phyloP scores from a whole-genome alignment of 2,329 filamentous ascomycete species.

The Aspergillus ochraceoroseus region DNA sequence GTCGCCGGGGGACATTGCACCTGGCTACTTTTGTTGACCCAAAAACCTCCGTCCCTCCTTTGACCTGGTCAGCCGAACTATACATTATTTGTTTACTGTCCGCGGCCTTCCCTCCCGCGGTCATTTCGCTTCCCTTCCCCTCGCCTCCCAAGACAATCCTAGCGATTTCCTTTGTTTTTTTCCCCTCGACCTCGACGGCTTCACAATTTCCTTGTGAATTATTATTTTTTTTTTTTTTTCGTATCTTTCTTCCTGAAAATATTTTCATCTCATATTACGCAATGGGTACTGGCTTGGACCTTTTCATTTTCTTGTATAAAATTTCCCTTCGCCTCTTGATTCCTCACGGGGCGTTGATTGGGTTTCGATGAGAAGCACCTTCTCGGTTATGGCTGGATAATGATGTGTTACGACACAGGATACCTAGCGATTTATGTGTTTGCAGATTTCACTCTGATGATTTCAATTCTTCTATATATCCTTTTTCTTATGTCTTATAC shows the following conservation, averaged over 20 bases:
- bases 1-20: no score
- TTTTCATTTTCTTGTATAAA: conserved; percentile 15
- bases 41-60: no score
- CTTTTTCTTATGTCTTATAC: conserved; percentile 11
- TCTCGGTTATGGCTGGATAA: conserved; percentile 18
- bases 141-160: conserved; percentile 2
- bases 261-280: conserved; percentile 6
- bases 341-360: conserved; percentile 5
- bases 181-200: conserved; percentile 11
- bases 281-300: conserved; percentile 16
- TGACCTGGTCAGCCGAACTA: no score
- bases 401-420: conserved; percentile 21
- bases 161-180: conserved; percentile 17
- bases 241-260: conserved; percentile 12
- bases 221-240: neutral
- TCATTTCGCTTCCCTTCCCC: conserved; percentile 2
- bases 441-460: conserved; percentile 12
- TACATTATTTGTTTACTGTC: neutral
- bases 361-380: neutral
- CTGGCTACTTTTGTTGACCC: no score
- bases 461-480: conserved; percentile 7
- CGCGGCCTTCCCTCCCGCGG: neutral
- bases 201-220: conserved; percentile 7
- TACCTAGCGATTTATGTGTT: conserved; percentile 10
- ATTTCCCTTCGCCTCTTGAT: conserved; percentile 8